Evolutionary conservation across 169 alveolate genomes (phyloP).

Genomic region (Ichthyophthirius multifiliis): DNA sequence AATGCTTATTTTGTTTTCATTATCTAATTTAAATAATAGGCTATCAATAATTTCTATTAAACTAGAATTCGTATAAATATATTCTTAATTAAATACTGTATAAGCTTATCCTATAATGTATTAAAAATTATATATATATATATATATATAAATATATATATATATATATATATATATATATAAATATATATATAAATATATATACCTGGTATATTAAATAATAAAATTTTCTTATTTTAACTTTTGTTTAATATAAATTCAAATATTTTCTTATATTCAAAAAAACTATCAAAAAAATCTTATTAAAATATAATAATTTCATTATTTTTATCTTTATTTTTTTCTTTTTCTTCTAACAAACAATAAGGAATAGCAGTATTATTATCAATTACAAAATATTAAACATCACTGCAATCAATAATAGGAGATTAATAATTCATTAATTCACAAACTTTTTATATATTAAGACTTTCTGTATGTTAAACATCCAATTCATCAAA

Average conservation of each 20-base stretch:
- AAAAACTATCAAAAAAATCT: constrained; percentile 5
- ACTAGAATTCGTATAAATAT: neutral
- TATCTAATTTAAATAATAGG: neutral
- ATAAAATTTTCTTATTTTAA: neutral
- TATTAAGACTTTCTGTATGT: neutral
- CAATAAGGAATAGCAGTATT: constrained; percentile 13
- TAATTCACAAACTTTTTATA: neutral
- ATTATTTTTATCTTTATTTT: neutral
- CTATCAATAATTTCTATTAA: neutral
- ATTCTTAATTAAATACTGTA: neutral
- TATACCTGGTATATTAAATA: neutral
- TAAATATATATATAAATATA: no score
- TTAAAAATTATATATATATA: no score
- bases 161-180: no score
- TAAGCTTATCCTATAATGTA: constrained; percentile 19
- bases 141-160: no score
- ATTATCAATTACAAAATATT: constrained; percentile 3
- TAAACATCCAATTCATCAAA: constrained; percentile 1
- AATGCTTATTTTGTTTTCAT: neutral
- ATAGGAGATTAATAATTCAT: neutral
- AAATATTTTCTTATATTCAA: neutral
- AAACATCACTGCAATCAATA: neutral
- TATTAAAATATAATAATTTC: neutral
- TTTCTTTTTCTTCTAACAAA: neutral
- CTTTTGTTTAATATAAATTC: neutral